Base-by-base conservation (phyloP, 176 grass and related monocot genomes). In the Cymbopogon citratus region DNA sequence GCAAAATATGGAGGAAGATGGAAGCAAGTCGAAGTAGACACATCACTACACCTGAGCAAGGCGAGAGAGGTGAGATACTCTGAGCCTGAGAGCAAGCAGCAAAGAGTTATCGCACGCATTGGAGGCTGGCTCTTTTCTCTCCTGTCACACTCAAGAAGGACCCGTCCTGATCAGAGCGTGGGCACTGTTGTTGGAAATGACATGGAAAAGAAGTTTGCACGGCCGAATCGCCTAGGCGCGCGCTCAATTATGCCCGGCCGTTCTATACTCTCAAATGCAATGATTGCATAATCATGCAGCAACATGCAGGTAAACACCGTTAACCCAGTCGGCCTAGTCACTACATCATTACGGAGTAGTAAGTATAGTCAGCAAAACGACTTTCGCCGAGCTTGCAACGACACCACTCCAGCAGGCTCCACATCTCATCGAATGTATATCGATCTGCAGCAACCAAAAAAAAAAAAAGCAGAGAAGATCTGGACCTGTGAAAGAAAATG, bases 121-220 rank as follows among this genome's bases (percentile, higher is more conserved):
- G 31, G n/a, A n/a, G 31, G 16, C 15, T 51, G 19, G 61, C 49
- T 69, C 62, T 83, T 83, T 27, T 83, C 69, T 83, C 62, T 86
- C 67, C 38, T 80, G 84, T 86, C 88, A 83, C 84, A 79, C 75
- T 90, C 88, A 83, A n/a, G 69, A 73, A 85, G 82, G 79, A 86
- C 84, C 59, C 60, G 83, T 78, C 57, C 79, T 73, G 74, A 67
- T 59, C 74, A 79, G 73, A 79, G 73, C 38, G 66, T 59, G 49
- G 38, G 61, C 24, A 75, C 88, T 79, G 80, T 40, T 62, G 68
- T 3, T 26, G 80, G 74, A 83, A 63, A 78, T 62, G 88, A 90
- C 88, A 86, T 60, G 74, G 61, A 38, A 83, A 86, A 54, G 14
- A 69, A 83, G 36, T 86, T 79, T 71, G 6, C 38, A 26, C 25